A percentile compares a stretch with the other conserved stretches of the same genome.
Evolutionary conservation across 306 rosid genomes (phyloP).

Genomic region (Urtica urens): DNA sequence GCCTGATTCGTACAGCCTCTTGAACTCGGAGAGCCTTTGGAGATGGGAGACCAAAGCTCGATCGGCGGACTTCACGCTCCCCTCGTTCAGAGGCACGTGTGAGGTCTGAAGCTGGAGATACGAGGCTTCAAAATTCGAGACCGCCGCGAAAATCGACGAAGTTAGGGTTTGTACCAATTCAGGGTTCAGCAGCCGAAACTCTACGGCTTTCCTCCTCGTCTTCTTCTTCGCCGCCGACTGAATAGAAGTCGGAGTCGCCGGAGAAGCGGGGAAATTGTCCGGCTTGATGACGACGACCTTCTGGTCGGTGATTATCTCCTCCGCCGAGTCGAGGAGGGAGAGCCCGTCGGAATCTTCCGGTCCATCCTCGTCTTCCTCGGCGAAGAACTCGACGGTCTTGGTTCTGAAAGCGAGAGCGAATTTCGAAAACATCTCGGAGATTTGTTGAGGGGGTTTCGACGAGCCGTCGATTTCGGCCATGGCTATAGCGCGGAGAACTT

Average conservation of each 20-base stretch:
- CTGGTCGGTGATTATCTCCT: slow-evolving; percentile 81
- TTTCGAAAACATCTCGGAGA: slow-evolving; percentile 90
- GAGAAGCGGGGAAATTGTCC: slow-evolving; percentile 16
- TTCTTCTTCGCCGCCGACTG: not conserved
- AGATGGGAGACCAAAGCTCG: slow-evolving; percentile 76
- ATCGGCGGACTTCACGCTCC: slow-evolving; percentile 53
- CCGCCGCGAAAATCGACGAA: slow-evolving; percentile 66
- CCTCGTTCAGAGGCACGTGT: slow-evolving; percentile 75
- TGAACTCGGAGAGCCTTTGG: slow-evolving; percentile 64
- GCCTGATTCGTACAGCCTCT: slow-evolving; percentile 33
- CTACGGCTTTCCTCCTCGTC: slow-evolving; percentile 26
- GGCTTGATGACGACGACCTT: slow-evolving; percentile 93
- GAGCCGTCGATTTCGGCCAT: slow-evolving; percentile 56
- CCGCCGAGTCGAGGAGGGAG: slow-evolving; percentile 79
- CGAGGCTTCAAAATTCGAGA: slow-evolving; percentile 85
- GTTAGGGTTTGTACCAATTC: slow-evolving; percentile 39
- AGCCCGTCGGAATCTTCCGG: slow-evolving; percentile 64
- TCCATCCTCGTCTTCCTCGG: slow-evolving; percentile 34
- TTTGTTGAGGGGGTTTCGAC: slow-evolving; percentile 86
- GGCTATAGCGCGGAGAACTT: not conserved
- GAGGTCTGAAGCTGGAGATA: slow-evolving; percentile 82
- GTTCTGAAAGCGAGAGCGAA: slow-evolving; percentile 91
- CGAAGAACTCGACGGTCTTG: slow-evolving; percentile 82
- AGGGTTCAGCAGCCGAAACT: no score
- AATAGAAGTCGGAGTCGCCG: slow-evolving; percentile 1